These are phyloP conservation scores for Tylopilus sp. DNA, from an alignment of 1,284 basidiomycete genomes.

Conservation along the genomic window DNA sequence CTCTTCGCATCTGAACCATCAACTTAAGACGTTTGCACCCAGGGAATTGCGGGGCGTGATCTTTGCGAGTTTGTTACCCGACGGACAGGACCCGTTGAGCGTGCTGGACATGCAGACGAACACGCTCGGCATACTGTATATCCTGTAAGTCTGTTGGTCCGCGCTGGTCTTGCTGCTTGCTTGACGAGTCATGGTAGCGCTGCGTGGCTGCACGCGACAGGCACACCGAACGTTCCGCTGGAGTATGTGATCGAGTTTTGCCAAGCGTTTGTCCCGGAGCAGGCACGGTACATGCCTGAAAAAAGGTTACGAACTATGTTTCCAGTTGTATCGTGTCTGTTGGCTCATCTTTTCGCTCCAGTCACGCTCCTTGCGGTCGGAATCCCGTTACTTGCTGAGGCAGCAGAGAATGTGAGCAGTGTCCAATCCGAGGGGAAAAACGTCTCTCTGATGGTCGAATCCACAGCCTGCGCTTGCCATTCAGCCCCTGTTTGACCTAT, in stretches of 20 bases:
- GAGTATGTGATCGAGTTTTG: constrained; percentile 55
- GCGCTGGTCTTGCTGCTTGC: neutral
- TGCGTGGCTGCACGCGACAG: constrained; percentile 44
- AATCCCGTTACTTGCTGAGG: constrained; percentile 38
- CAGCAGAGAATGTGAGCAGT: constrained; percentile 40
- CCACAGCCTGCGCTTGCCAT: constrained; percentile 48
- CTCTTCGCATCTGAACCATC: constrained; percentile 36
- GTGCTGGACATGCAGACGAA: constrained; percentile 51
- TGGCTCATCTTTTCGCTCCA: constrained; percentile 19
- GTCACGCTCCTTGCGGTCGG: constrained; percentile 50
- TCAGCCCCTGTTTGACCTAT: constrained; percentile 51
- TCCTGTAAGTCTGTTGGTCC: constrained; percentile 50
- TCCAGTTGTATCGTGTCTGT: neutral
- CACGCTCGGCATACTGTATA: constrained; percentile 62
- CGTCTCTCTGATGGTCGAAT: constrained; percentile 11
- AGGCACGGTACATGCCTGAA: constrained; percentile 61
- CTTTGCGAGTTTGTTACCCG: constrained; percentile 44
- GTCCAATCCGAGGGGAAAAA: neutral
- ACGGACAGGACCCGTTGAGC: constrained; percentile 57
- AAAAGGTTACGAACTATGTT: constrained; percentile 44
- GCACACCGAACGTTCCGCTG: constrained; percentile 33
- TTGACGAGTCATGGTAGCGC: constrained; percentile 38
- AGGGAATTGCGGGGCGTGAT: constrained; percentile 48
- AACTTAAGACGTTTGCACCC: constrained; percentile 39
- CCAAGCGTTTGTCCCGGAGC: constrained; percentile 49